Conservation (phyloP, 371 early-diverging fungal species). For the Mortierella sp. region DNA sequence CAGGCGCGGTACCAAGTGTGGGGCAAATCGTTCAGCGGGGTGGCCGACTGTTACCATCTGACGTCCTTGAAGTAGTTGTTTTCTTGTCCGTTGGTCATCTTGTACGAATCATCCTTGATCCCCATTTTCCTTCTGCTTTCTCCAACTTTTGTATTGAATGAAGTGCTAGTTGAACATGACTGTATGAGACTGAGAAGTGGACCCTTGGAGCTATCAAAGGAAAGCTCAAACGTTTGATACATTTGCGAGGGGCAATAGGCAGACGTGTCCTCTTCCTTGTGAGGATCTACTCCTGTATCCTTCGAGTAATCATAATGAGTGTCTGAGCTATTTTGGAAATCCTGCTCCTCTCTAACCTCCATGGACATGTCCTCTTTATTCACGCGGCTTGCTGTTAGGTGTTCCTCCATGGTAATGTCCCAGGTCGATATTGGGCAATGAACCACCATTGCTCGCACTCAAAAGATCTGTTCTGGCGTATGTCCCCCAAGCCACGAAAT, state of each 20-base stretch:
- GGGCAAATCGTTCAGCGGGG: background rate
- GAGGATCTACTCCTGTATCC: no score
- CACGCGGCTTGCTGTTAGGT: no score
- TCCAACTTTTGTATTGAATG: slow-evolving; percentile 42
- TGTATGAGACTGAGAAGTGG: slow-evolving; percentile 9
- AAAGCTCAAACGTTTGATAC: slow-evolving; percentile 25
- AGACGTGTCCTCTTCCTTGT: background rate
- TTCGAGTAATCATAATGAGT: no score
- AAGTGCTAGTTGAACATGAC: slow-evolving; percentile 20
- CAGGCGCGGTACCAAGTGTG: background rate
- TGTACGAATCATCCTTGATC: slow-evolving; percentile 23
- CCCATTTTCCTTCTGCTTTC: slow-evolving; percentile 27
- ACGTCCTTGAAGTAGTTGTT: slow-evolving; percentile 51
- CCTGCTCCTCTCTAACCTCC: no score
- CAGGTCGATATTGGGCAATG: no score
- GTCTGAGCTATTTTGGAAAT: no score
- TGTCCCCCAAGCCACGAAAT: no score
- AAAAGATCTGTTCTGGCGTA: no score
- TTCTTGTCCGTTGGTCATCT: slow-evolving; percentile 36
- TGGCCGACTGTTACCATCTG: slow-evolving; percentile 29
- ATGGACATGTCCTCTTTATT: no score
- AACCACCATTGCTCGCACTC: no score
- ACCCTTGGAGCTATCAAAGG: slow-evolving; percentile 6
- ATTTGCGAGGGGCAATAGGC: slow-evolving; percentile 22
- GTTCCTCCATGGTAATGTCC: no score